phyloP scores from a whole-genome alignment of 1,284 basidiomycete genomes.

The Tilletia horrida region DNA sequence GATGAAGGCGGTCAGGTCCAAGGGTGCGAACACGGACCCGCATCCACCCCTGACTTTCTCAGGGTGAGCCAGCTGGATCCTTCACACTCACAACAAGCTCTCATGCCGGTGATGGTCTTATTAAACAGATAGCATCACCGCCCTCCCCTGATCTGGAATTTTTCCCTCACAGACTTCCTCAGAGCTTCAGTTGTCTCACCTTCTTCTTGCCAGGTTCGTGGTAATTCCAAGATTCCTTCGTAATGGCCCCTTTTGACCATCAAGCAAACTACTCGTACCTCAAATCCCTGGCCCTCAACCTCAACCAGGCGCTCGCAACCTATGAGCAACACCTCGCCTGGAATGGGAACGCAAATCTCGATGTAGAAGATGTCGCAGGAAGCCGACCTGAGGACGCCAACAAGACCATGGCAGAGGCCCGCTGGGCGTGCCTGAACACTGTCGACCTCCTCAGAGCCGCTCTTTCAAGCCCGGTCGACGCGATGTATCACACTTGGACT shows the following conservation, averaged over 20 bases:
- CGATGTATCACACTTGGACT: slow-evolving; percentile 12
- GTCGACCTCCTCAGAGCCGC: slow-evolving; percentile 1
- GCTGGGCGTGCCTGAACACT: slow-evolving; percentile 13
- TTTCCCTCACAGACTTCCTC: no score
- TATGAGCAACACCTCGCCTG: background rate
- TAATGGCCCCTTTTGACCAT: background rate
- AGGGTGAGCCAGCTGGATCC: no score
- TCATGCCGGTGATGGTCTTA: no score
- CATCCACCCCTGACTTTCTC: no score
- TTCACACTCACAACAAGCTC: no score
- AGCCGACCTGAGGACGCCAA: slow-evolving; percentile 5
- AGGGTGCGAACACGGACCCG: no score
- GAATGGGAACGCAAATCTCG: background rate
- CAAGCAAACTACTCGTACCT: background rate
- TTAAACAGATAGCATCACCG: no score
- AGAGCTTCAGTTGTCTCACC: background rate
- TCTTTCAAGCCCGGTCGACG: slow-evolving; percentile 3
- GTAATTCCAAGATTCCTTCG: background rate
- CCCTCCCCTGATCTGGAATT: no score
- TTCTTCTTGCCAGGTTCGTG: background rate
- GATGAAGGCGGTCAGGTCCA: no score
- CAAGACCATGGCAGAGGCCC: slow-evolving; percentile 15
- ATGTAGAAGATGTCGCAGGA: background rate
- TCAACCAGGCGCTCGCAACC: background rate
- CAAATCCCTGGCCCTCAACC: background rate